A percentile compares a stretch with the other conserved stretches of the same genome.
phyloP scores from a whole-genome alignment of 1,139 yeast species.

The Nakaseomyces delphensis region DNA sequence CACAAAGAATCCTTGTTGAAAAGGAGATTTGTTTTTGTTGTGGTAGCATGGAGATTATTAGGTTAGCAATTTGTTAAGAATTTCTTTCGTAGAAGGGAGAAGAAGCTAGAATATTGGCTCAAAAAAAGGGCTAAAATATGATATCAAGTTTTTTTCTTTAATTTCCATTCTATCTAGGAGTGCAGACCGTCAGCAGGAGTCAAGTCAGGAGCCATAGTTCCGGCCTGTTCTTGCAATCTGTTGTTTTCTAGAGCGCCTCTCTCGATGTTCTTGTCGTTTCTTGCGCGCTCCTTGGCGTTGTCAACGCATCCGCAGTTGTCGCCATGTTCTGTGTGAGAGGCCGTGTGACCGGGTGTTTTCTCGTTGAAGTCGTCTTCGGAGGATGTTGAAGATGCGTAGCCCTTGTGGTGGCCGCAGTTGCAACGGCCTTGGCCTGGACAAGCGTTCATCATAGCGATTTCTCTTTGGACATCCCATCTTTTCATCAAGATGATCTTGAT shows the following conservation, averaged over 20 bases:
- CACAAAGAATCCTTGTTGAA: too few relatives aligned
- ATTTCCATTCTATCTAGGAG: background rate
- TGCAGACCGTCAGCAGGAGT: slow-evolving; percentile 15
- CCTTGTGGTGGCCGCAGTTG: slow-evolving; percentile 23
- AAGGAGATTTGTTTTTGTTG: too few relatives aligned
- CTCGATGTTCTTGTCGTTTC: slow-evolving; percentile 20
- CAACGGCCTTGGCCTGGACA: slow-evolving; percentile 28
- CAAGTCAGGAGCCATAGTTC: slow-evolving; percentile 27
- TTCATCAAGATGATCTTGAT: slow-evolving; percentile 26
- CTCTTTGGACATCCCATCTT: slow-evolving; percentile 30
- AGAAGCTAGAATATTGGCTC: too few relatives aligned
- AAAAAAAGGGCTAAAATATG: too few relatives aligned
- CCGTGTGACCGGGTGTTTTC: slow-evolving; percentile 4
- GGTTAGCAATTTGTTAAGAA: too few relatives aligned
- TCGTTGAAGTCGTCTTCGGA: slow-evolving; percentile 4
- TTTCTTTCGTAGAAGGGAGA: too few relatives aligned
- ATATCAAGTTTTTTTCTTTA: too few relatives aligned
- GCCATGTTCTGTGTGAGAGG: slow-evolving; percentile 6
- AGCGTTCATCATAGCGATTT: slow-evolving; percentile 19
- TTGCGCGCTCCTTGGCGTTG: slow-evolving; percentile 9
- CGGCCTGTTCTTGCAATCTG: slow-evolving; percentile 26
- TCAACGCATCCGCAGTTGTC: slow-evolving; percentile 17
- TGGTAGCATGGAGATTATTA: too few relatives aligned
- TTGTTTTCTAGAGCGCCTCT: slow-evolving; percentile 20
- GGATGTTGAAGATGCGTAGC: background rate